Percentiles rank a stretch among this genome's conserved stretches.
phyloP scores from a whole-genome alignment of 192 early-diverging fungal species.

The Podila epigama region DNA sequence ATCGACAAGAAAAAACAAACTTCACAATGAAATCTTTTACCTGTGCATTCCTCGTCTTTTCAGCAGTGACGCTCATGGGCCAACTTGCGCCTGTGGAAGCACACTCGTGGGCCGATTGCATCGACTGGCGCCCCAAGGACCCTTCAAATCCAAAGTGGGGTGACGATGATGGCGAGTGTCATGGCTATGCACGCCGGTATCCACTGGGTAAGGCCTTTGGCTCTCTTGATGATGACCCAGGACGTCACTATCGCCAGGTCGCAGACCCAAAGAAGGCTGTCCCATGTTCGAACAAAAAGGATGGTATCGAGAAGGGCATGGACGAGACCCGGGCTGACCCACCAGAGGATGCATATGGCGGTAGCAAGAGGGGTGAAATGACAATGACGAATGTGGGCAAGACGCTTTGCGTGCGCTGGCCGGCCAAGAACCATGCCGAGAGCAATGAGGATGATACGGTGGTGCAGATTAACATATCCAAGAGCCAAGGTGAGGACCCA shows the following conservation, averaged over 20 bases:
- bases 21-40: constrained; percentile 11
- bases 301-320: constrained; percentile 5
- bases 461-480: not conserved
- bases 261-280: not conserved
- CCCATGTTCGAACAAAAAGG: constrained; percentile 13
- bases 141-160: not conserved
- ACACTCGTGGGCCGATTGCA: constrained; percentile 35
- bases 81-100: constrained; percentile 1
- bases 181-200: constrained; percentile 21
- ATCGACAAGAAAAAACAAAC: no score
- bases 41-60: constrained; percentile 1
- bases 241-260: constrained; percentile 33
- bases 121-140: constrained; percentile 16
- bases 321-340: constrained; percentile 6
- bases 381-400: not conserved
- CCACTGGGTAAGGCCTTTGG: constrained; percentile 2
- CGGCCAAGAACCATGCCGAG: constrained; percentile 4
- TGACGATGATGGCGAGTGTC: constrained; percentile 8
- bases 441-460: not conserved
- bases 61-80: constrained; percentile 6
- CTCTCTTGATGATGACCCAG: constrained; percentile 12
- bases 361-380: not conserved
- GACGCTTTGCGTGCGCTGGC: not conserved
- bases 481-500: not conserved
- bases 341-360: not conserved